phyloP scores from a whole-genome alignment of 2,329 filamentous ascomycete species.

The Fusarium caatingaense region DNA sequence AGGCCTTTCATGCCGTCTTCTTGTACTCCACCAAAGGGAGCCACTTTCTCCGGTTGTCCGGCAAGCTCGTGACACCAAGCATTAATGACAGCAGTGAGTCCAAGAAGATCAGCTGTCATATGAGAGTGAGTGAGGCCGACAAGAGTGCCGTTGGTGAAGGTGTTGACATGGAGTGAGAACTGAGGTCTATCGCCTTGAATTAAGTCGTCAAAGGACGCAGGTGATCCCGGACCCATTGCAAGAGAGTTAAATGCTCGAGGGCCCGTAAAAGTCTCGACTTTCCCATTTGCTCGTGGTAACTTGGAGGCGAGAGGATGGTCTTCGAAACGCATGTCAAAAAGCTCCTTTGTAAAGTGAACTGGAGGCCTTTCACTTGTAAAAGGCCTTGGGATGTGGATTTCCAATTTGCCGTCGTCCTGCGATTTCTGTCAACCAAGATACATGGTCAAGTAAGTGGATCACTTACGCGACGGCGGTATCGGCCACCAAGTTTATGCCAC shows the following conservation, averaged over 20 bases:
- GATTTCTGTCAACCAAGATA: neutral
- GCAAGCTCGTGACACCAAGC: conserved; percentile 17
- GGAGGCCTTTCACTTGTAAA: conserved; percentile 3
- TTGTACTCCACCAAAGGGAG: neutral
- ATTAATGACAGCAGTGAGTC: conserved; percentile 17
- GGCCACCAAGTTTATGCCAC: conserved; percentile 21
- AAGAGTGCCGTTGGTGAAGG: conserved; percentile 22
- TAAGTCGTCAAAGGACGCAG: conserved; percentile 19
- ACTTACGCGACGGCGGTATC: conserved; percentile 19
- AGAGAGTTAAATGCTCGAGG: conserved; percentile 18
- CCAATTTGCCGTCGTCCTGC: conserved; percentile 8
- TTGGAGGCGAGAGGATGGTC: conserved; percentile 16
- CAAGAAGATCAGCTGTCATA: conserved; percentile 20
- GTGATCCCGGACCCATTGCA: conserved; percentile 6
- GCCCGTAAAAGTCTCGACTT: neutral
- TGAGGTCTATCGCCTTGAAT: conserved; percentile 11
- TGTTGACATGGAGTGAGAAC: conserved; percentile 24
- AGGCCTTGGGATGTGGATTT: conserved; percentile 11
- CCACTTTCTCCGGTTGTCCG: neutral
- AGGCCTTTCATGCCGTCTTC: neutral
- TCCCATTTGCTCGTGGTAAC: conserved; percentile 4
- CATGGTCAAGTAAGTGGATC: accelerated
- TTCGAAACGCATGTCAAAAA: neutral
- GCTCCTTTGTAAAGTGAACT: conserved; percentile 14
- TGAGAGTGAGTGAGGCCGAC: conserved; percentile 21